phyloP scores from a whole-genome alignment of 805 yeast genomes.

The Vanderwaltozyma verrucispora region DNA sequence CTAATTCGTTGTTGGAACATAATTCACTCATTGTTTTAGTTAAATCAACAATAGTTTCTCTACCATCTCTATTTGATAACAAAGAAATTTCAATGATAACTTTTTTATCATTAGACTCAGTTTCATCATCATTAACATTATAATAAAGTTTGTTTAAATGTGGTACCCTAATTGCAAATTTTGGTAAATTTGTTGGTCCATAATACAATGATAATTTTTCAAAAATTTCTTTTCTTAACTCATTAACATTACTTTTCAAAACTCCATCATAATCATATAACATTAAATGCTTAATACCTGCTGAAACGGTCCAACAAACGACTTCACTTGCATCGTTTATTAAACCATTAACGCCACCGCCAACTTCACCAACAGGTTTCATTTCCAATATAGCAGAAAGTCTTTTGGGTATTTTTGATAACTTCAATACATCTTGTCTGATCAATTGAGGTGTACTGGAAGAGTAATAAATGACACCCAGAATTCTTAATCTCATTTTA shows the following conservation, averaged over 20 bases:
- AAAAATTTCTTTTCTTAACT: constrained; percentile 45
- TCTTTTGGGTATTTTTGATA: constrained; percentile 68
- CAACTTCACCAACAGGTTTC: constrained; percentile 70
- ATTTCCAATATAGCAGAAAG: constrained; percentile 67
- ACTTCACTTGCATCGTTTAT: constrained; percentile 68
- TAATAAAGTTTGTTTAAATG: constrained; percentile 44
- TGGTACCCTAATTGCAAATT: constrained; percentile 53
- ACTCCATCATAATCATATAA: constrained; percentile 75
- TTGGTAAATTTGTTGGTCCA: constrained; percentile 61
- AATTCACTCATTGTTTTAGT: constrained; percentile 78
- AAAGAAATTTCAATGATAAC: constrained; percentile 55
- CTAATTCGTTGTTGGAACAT: constrained; percentile 49
- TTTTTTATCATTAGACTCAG: constrained; percentile 15
- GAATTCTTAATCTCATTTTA: constrained; percentile 43
- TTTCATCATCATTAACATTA: constrained; percentile 18
- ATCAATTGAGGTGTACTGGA: constrained; percentile 76
- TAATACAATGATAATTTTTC: constrained; percentile 59
- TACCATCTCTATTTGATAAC: constrained; percentile 72
- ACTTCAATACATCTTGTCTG: constrained; percentile 65
- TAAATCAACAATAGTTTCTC: constrained; percentile 79
- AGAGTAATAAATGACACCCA: constrained; percentile 56
- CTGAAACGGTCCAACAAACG: constrained; percentile 78
- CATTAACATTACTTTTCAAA: constrained; percentile 44
- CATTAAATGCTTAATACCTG: constrained; percentile 65
- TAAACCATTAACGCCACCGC: constrained; percentile 80